Base-by-base conservation (phyloP, 352 stramenopile species). In the Pythium aphanidermatum region DNA sequence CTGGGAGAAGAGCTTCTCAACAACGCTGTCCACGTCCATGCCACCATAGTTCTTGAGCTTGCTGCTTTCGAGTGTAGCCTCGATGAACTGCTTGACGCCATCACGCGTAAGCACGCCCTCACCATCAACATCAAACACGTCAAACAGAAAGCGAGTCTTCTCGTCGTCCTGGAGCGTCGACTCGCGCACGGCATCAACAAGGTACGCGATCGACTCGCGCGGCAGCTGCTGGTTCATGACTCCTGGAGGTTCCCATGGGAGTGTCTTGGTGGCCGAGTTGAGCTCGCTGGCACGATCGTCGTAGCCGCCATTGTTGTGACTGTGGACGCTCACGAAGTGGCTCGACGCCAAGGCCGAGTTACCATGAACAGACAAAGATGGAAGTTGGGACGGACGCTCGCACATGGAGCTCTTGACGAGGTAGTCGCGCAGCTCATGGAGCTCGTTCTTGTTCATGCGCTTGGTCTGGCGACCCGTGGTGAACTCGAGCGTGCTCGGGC, bases 61-160 rank as follows among this genome's bases (percentile, higher is more conserved):
- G 47, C 80, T 70, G 19, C 63, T 46, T 2, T 65, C 51, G 32
- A 86, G 74, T 0, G 62, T 81, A 5, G 61, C 69, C 12, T 83
- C 74, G 6, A 88, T 59, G 46, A 88, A 88, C 12, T 55, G 55
- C 9, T 51, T 29, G 10, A 85, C 66, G 8, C 69, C 76, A 4
- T 75, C 57, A 21, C 67, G 65, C 3, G 73, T 65, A 13, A 88
- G 51, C 6, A 80, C 47, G 2, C 70, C 70, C 2, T 34, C 46
- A n/a, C 53, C 42, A 30, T 86, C 63, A 10, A 81, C 49, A 40
- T 88, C 73, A 11, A 88, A 83, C 32, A 83, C 56, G 2, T 86
- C 73, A 36, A 86, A 88, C 1, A 87, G 55, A 46, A 83, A 85
- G 11, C 65, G 59, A 27, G 57, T 63, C 38, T 82, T 83, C 4